Percentiles rank a stretch among this genome's conserved stretches.
phyloP scores from a whole-genome alignment of 495 filamentous ascomycete species.

The Neurospora hispaniola region DNA sequence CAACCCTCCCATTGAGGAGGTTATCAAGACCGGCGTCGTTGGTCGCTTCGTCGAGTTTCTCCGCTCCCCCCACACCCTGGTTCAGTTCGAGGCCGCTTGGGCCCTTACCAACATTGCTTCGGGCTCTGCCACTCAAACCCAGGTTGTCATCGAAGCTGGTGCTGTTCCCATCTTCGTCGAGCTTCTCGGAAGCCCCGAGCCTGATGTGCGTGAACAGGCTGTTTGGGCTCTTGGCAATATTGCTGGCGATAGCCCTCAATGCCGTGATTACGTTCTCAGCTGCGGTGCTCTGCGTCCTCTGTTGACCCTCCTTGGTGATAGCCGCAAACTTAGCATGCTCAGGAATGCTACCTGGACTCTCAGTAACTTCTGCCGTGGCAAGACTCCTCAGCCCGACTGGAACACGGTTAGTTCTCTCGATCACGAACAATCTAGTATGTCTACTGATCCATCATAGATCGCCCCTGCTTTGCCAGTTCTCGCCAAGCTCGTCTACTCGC shows the following conservation, averaged over 20 bases:
- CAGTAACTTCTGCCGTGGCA: slow-evolving; percentile 99
- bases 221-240: slow-evolving; percentile 99
- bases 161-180: slow-evolving; percentile 99
- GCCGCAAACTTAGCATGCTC: slow-evolving; percentile 98
- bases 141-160: slow-evolving; percentile 97
- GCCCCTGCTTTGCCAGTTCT: slow-evolving; percentile 92
- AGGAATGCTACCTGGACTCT: slow-evolving; percentile 98
- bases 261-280: slow-evolving; percentile 88
- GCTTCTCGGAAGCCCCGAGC: slow-evolving; percentile 86
- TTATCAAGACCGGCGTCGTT: slow-evolving; percentile 98
- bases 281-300: slow-evolving; percentile 85
- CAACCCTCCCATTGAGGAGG: slow-evolving; percentile 97
- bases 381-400: slow-evolving; percentile 98
- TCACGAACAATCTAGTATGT: not conserved
- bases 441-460: slow-evolving; percentile 50
- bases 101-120: slow-evolving; percentile 99
- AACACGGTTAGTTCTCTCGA: slow-evolving; percentile 55
- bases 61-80: slow-evolving; percentile 91
- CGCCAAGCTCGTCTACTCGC: slow-evolving; percentile 92
- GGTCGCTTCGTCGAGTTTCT: slow-evolving; percentile 97
- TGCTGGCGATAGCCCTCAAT: slow-evolving; percentile 94
- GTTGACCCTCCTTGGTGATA: slow-evolving; percentile 82
- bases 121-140: slow-evolving; percentile 91
- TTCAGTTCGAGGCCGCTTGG: slow-evolving; percentile 99
- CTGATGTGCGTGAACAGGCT: slow-evolving; percentile 96